Evolutionary conservation across 1,139 yeast genomes (phyloP).

Genomic region (Scheffersomyces quercinus): DNA sequence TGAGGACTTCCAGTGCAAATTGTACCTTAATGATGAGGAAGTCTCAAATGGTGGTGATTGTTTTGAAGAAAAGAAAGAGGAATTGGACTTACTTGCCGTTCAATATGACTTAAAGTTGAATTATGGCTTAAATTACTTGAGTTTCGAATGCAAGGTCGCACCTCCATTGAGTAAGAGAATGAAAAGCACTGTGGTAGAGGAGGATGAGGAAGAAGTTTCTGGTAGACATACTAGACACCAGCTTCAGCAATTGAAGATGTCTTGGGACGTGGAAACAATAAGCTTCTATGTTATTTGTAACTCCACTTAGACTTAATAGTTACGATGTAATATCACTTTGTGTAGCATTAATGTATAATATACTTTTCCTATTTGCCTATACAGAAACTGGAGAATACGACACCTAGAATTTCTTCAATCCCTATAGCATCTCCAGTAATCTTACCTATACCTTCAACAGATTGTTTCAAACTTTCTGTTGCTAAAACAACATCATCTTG

Average conservation of each 20-base stretch:
- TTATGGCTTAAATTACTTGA: slow-evolving; percentile 48
- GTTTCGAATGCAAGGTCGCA: slow-evolving; percentile 48
- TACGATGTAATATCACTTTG: not conserved
- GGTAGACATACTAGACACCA: slow-evolving; percentile 53
- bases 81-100: slow-evolving; percentile 28
- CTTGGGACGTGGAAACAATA: slow-evolving; percentile 50
- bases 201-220: slow-evolving; percentile 26
- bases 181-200: slow-evolving; percentile 22
- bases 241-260: slow-evolving; percentile 46
- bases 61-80: slow-evolving; percentile 29
- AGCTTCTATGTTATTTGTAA: slow-evolving; percentile 29
- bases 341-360: slow-evolving; percentile 1
- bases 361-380: slow-evolving; percentile 67
- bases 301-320: slow-evolving; percentile 6
- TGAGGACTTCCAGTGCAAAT: slow-evolving; percentile 45
- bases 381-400: slow-evolving; percentile 88
- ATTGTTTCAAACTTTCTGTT: slow-evolving; percentile 68
- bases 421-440: slow-evolving; percentile 90
- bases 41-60: slow-evolving; percentile 41
- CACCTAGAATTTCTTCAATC: slow-evolving; percentile 86
- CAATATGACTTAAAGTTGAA: slow-evolving; percentile 52
- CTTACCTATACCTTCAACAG: slow-evolving; percentile 87
- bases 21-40: slow-evolving; percentile 52
- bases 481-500: slow-evolving; percentile 78
- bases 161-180: slow-evolving; percentile 37